phyloP scores from a whole-genome alignment of 768 basidiomycete genomes.

The Coprinopsis sp. region DNA sequence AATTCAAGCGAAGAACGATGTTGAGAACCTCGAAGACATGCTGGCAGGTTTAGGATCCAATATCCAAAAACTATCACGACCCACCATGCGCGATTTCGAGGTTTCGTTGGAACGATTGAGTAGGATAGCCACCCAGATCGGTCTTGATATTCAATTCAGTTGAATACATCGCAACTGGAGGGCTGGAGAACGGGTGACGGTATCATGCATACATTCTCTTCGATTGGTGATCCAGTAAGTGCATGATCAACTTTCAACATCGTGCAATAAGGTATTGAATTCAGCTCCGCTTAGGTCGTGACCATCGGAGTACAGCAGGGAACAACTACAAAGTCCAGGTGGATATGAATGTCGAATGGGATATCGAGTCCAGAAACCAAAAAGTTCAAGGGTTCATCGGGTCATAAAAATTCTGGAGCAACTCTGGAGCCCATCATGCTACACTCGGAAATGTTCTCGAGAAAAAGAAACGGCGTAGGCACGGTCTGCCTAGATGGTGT shows the following conservation, averaged over 20 bases:
- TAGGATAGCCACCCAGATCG: background rate
- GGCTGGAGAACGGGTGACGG: background rate
- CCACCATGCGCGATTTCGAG: conserved; percentile 32
- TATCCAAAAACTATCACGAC: conserved; percentile 18
- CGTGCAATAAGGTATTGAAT: no score
- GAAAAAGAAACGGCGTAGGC: background rate
- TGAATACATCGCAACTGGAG: background rate
- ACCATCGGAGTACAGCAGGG: no score
- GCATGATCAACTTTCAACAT: no score
- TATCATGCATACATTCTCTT: background rate
- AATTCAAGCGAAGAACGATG: conserved; percentile 39
- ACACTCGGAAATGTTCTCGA: background rate
- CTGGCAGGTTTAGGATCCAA: conserved; percentile 33
- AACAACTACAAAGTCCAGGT: no score
- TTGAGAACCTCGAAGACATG: conserved; percentile 57
- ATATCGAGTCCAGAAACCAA: background rate
- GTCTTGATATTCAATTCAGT: background rate
- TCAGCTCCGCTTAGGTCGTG: no score
- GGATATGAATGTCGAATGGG: no score
- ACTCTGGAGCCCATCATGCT: no score
- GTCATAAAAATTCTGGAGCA: no score
- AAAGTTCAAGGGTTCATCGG: background rate
- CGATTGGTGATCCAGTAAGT: background rate
- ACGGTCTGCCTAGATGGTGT: background rate
- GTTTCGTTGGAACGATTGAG: background rate